Conservation (phyloP, 129 eudicot species). For the Tanacetum coccineum region DNA sequence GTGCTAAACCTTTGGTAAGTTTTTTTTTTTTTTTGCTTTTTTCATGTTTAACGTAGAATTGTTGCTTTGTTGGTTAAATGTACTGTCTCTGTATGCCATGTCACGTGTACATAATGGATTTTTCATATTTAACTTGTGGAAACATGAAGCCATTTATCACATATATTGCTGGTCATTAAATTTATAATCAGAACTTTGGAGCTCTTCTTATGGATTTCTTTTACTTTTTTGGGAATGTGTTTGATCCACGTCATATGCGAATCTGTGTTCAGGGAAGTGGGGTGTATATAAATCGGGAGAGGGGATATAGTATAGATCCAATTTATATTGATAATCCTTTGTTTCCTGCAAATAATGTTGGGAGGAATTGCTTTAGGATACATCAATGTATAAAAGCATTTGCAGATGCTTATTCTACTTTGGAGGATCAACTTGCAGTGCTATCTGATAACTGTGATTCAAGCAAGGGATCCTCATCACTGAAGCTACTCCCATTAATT, state of each 20-base stretch:
- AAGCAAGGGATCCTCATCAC: constrained; percentile 23
- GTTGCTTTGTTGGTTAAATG: too few relatives aligned
- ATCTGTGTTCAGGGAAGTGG: constrained; percentile 89
- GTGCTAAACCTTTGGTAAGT: constrained; percentile 79
- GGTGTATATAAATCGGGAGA: constrained; percentile 76
- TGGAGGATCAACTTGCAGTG: constrained; percentile 48
- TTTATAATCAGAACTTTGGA: constrained; percentile 72
- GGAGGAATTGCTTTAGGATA: constrained; percentile 87
- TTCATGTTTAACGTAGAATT: too few relatives aligned
- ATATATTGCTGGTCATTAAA: neutral
- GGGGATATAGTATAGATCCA: constrained; percentile 93
- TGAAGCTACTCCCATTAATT: constrained; percentile 60
- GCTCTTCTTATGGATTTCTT: constrained; percentile 89
- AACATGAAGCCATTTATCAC: constrained; percentile 3
- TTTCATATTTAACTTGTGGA: constrained; percentile 8
- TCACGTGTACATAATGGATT: neutral
- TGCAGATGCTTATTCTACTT: constrained; percentile 32
- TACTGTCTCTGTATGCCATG: neutral
- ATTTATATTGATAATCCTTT: constrained; percentile 90
- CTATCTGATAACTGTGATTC: constrained; percentile 30
- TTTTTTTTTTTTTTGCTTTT: constrained; percentile 14
- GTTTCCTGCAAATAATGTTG: constrained; percentile 84
- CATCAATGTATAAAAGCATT: constrained; percentile 98
- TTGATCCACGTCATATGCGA: constrained; percentile 96
- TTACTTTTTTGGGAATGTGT: constrained; percentile 91